Conservation (phyloP, 2,329 filamentous ascomycete genomes). For the Arthrobotrys entomopaga region DNA sequence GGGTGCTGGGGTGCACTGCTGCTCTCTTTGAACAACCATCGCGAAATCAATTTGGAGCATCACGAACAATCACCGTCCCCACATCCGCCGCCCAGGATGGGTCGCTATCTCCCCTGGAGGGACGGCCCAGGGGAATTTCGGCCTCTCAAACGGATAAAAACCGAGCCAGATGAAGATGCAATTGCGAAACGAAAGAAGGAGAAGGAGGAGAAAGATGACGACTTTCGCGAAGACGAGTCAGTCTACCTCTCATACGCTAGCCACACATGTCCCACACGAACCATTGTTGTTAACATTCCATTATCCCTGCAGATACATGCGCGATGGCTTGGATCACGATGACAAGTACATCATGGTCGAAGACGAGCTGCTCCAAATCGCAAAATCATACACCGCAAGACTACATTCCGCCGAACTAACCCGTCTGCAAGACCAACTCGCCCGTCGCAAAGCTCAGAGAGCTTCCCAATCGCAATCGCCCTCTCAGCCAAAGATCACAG, state of each 20-base stretch:
- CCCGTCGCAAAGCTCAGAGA: slow-evolving; percentile 31
- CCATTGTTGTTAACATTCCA: background rate
- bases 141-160: slow-evolving; percentile 33
- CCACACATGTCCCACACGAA: background rate
- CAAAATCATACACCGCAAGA: slow-evolving; percentile 76
- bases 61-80: slow-evolving; percentile 16
- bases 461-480: slow-evolving; percentile 27
- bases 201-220: slow-evolving; percentile 14
- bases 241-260: background rate
- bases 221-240: slow-evolving; percentile 39
- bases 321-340: slow-evolving; percentile 63
- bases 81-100: slow-evolving; percentile 17
- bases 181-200: background rate
- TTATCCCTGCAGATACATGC: slow-evolving; percentile 41
- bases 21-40: background rate
- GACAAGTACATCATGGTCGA: slow-evolving; percentile 84
- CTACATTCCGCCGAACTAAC: slow-evolving; percentile 80
- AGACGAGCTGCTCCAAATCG: slow-evolving; percentile 77
- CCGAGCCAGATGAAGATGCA: background rate
- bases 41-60: background rate
- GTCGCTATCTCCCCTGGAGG: slow-evolving; percentile 51
- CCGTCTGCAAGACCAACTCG: slow-evolving; percentile 68
- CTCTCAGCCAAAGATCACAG: slow-evolving; percentile 34
- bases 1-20: too few relatives aligned
- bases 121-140: slow-evolving; percentile 31